These are phyloP conservation scores for Penicillium silybi DNA, from an alignment of 495 filamentous ascomycete species.

Conservation along the genomic window DNA sequence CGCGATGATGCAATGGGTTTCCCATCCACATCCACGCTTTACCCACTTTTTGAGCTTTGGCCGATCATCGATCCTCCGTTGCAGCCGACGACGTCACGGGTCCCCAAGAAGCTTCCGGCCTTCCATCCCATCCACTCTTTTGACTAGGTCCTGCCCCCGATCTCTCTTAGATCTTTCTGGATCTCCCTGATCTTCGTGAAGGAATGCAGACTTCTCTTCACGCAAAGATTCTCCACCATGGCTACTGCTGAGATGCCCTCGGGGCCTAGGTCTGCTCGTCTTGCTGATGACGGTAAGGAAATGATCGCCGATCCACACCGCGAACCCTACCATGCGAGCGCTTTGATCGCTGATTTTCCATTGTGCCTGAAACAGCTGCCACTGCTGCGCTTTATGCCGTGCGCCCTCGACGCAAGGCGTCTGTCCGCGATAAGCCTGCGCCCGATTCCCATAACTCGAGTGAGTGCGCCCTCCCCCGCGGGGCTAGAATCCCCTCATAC, in stretches of 20 bases:
- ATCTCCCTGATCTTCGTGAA: background rate
- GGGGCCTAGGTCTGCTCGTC: conserved; percentile 27
- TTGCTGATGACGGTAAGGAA: conserved; percentile 42
- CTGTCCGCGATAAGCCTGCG: conserved; percentile 29
- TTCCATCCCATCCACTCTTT: conserved; percentile 22
- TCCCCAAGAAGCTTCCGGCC: conserved; percentile 29
- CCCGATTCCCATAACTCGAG: conserved; percentile 21
- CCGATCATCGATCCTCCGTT: conserved; percentile 13
- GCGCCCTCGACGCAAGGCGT: conserved; percentile 37
- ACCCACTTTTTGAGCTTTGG: background rate
- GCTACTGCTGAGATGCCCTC: conserved; percentile 27
- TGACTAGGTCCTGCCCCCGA: background rate
- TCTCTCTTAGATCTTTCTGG: background rate
- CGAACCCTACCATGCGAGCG: background rate
- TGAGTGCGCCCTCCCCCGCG: conserved; percentile 20
- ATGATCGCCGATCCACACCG: conserved; percentile 10
- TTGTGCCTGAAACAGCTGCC: conserved; percentile 37
- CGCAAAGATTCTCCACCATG: conserved; percentile 22
- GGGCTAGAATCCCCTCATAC: background rate
- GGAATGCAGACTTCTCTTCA: conserved; percentile 15
- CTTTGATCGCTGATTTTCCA: conserved; percentile 11
- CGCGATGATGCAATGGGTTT: conserved; percentile 24
- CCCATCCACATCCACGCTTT: background rate
- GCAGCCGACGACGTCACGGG: conserved; percentile 23
- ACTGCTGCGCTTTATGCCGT: conserved; percentile 52